Evolutionary conservation across 2,329 filamentous ascomycete genomes (phyloP), one percentile per base, ranked within the genome.

Genomic region (Fusarium ramigenum): DNA sequence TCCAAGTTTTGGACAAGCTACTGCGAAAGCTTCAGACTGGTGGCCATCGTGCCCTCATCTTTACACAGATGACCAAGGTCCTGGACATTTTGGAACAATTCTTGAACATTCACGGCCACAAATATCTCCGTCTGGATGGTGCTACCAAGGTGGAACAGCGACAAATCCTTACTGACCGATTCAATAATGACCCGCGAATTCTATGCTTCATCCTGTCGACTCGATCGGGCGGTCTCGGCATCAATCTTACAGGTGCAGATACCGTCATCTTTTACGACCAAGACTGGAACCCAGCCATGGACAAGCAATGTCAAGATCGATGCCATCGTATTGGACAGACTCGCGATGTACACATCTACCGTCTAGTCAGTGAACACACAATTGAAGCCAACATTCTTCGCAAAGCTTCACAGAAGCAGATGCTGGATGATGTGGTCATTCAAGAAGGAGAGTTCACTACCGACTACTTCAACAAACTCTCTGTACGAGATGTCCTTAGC

Each of bases 231-330:
- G 96, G 96, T 62, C 87, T 99, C 2, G 96, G 96, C 64, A 97
- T 99, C 85, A 99, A 99, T 78, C 87, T 99, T 47, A 98, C 96
- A 0, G 96, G 96, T 54, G 96, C 96, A 9, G 96, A 98, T 81
- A 97, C 95, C 0, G 96, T 99, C 78, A 98, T 99, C 75, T 99
- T 99, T 82, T 99, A 98, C 83, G 96, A 99, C 79, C 91, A 98
- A 67, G 96, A 99, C 81, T 99, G 97, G 97, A 99, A 99, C 78
- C 96, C 96, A 0, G 96, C 97, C 58, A 99, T 99, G 96, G 96
- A 99, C 85, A 97, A 97, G 82, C 96, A 99, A 82, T 99, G 96
- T 78, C 97, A 99, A 83, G 97, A 99, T 81, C 91, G 96, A 78
- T 97, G 94, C 78, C 96, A 99, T 84, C 94, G 96, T 74, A 99